Evolutionary conservation across 176 grass and related monocot species (phyloP).

Genomic region (Bonia amplexicaulis): DNA sequence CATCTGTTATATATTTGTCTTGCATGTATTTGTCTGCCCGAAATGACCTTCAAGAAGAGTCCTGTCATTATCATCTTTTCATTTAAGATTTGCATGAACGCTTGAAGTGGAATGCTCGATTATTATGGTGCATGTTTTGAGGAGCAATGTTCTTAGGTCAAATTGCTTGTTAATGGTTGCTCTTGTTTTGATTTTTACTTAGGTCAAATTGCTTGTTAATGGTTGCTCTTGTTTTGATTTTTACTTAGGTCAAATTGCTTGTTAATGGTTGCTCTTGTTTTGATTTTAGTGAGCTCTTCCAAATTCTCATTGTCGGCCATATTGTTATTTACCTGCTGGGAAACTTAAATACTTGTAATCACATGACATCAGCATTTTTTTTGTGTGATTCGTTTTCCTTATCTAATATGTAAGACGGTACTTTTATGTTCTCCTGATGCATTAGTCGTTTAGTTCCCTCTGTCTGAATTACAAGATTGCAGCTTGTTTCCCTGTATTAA

Average conservation of each 20-base stretch:
- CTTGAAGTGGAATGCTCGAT: not conserved
- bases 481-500: not conserved
- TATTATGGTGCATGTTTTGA: not conserved
- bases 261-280: not conserved
- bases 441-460: not conserved
- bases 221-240: not conserved
- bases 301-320: not conserved
- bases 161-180: not conserved
- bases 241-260: not conserved
- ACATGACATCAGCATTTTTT: not conserved
- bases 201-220: not conserved
- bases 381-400: not conserved
- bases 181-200: not conserved
- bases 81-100: not conserved
- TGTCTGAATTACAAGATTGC: not conserved
- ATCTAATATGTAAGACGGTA: not conserved
- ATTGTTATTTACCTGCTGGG: not conserved
- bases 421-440: not conserved
- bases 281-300: not conserved
- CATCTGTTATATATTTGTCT: not conserved
- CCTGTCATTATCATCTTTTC: not conserved
- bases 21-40: not conserved
- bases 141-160: not conserved
- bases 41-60: not conserved
- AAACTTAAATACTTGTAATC: not conserved